These are phyloP conservation scores for Tuber indicum DNA, from an alignment of 495 filamentous ascomycete genomes.

Conservation along the genomic window DNA sequence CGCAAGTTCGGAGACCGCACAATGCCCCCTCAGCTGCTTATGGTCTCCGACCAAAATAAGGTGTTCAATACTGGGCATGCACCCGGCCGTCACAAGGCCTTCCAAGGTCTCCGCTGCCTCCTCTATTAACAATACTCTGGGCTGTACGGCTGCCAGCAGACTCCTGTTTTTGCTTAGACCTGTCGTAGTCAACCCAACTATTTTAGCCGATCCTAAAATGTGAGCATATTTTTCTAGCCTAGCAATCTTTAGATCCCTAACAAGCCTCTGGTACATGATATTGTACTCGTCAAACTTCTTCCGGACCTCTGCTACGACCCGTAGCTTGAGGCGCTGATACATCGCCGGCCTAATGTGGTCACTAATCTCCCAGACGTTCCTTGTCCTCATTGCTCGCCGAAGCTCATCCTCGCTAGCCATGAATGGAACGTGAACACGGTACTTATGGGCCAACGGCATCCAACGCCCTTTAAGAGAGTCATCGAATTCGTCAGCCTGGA, in stretches of 20 bases:
- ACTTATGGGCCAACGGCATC: slow-evolving; percentile 48
- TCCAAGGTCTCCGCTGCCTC: slow-evolving; percentile 71
- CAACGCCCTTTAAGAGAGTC: slow-evolving; percentile 52
- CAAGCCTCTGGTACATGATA: slow-evolving; percentile 45
- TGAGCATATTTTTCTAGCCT: slow-evolving; percentile 53
- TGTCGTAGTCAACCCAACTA: slow-evolving; percentile 72
- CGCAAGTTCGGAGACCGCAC: slow-evolving; percentile 52
- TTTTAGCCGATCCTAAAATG: slow-evolving; percentile 50
- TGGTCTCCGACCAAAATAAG: slow-evolving; percentile 73
- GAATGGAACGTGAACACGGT: slow-evolving; percentile 43
- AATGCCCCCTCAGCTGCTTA: slow-evolving; percentile 61
- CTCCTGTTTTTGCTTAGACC: slow-evolving; percentile 83
- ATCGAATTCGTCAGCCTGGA: slow-evolving; percentile 50
- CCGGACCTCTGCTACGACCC: slow-evolving; percentile 47
- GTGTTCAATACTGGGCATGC: slow-evolving; percentile 62
- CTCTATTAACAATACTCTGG: slow-evolving; percentile 63
- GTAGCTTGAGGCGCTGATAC: slow-evolving; percentile 53
- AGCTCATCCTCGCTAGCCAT: slow-evolving; percentile 40
- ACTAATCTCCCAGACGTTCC: slow-evolving; percentile 57
- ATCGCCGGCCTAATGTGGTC: slow-evolving; percentile 50
- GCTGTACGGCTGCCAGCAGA: slow-evolving; percentile 62
- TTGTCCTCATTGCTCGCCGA: slow-evolving; percentile 40
- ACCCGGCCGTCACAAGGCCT: slow-evolving; percentile 57
- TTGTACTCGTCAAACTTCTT: slow-evolving; percentile 46
- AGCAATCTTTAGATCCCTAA: slow-evolving; percentile 48